A percentile compares a stretch with the other conserved stretches of the same genome.
phyloP scores from a whole-genome alignment of 805 yeast species.

The Candida sithepensis region DNA sequence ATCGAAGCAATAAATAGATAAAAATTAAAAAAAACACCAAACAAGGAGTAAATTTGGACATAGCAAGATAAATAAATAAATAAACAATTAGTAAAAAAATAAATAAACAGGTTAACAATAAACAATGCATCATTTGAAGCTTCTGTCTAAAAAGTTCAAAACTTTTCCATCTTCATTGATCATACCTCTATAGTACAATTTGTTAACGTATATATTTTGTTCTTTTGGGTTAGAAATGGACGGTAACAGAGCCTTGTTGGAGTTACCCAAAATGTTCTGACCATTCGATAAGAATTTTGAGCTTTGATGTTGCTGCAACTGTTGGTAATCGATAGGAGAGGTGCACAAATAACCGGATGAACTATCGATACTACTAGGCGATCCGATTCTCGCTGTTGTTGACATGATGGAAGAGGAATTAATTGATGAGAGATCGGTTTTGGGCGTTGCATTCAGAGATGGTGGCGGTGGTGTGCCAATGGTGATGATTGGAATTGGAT shows the following conservation, averaged over 20 bases:
- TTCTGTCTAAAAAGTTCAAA: conserved; percentile 11
- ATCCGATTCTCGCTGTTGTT: background rate
- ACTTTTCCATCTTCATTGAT: conserved; percentile 15
- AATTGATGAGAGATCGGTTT: too few species aligned
- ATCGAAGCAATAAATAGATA: background rate
- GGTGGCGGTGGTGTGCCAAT: background rate
- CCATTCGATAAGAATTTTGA: background rate
- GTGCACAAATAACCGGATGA: background rate
- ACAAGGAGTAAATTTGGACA: background rate
- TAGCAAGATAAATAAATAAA: background rate
- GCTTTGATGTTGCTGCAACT: background rate
- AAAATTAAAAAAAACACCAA: background rate
- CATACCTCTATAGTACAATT: conserved; percentile 2
- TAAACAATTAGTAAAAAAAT: background rate
- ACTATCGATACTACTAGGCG: background rate
- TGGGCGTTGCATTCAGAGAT: background rate
- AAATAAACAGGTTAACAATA: background rate
- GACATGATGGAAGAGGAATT: background rate
- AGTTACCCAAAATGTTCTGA: background rate
- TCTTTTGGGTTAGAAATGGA: background rate
- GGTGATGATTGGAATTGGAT: background rate
- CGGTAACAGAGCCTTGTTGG: background rate
- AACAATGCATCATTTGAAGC: conserved; percentile 19
- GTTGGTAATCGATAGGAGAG: background rate
- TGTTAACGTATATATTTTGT: background rate